Percentiles rank a stretch among this genome's conserved stretches.
Conservation (phyloP, 176 grass and related monocot genomes). For the Musa schizocarpa region DNA sequence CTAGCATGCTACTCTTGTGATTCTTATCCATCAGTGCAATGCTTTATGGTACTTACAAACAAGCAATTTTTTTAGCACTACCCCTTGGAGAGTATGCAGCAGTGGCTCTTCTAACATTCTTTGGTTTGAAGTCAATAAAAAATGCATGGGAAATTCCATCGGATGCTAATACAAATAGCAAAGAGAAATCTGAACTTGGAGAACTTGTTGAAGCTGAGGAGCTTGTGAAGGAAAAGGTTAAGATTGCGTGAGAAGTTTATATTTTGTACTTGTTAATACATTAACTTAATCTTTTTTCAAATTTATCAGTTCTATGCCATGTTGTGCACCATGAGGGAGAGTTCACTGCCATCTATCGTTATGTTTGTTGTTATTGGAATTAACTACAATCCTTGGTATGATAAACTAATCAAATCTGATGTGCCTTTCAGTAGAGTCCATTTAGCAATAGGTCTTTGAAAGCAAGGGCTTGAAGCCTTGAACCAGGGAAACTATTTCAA, state of each 20-base stretch:
- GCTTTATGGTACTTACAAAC: constrained; percentile 19
- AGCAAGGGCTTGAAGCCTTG: not conserved
- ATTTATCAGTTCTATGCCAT: not conserved
- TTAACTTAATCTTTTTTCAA: not conserved
- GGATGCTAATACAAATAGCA: constrained; percentile 19
- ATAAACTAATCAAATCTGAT: not conserved
- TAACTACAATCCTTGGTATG: not conserved
- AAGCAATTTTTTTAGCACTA: constrained; percentile 49
- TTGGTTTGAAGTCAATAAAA: constrained; percentile 94
- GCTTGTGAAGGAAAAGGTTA: constrained; percentile 93
- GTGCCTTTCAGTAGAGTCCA: not conserved
- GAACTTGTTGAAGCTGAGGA: constrained; percentile 94
- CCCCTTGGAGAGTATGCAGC: constrained; percentile 93
- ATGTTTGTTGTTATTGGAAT: not conserved
- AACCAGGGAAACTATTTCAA: not conserved
- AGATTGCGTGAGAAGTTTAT: not conserved
- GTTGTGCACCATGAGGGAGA: not conserved
- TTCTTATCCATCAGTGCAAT: not conserved
- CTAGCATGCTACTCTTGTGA: not conserved
- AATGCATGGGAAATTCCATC: constrained; percentile 72
- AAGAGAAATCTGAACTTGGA: constrained; percentile 58
- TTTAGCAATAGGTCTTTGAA: not conserved
- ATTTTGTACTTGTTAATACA: not conserved
- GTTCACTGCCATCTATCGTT: not conserved
- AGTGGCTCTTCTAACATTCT: constrained; percentile 78